Base-by-base conservation (phyloP, 2,329 filamentous ascomycete genomes). In the Cladosporium cucumerinum region DNA sequence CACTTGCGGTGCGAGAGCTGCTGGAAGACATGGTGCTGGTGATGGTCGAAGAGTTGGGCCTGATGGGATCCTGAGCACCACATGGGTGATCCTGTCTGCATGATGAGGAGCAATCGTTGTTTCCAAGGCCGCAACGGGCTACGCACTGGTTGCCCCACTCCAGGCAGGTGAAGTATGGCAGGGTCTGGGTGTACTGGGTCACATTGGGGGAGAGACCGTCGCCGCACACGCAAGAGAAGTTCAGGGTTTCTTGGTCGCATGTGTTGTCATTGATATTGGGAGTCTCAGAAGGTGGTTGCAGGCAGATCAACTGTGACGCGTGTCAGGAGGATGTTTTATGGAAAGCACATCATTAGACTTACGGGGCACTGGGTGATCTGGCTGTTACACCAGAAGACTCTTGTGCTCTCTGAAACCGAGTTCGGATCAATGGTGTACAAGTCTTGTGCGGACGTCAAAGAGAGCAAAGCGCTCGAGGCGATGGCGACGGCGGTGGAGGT, bases 141-240 rank as follows among this genome's bases (percentile, higher is more conserved):
- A 89, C 87, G 66, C 69, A 77, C 78, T 92, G 85, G 75, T 81
- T 86, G 71, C 86, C 88, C 83, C 85, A 92, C 78, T 89, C 83
- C 55, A 83, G 83, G 84, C 91, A 95, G 71, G 87, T 83, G 79
- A 88, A 91, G 84, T 87, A 94, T 36, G 91, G 91, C 28, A 95
- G 82, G 1, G 91, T 93, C 71, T 92, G 83, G 23, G 88, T 89
- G 84, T 89, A 95, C 78, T 93, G 84, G 72, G 88, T 86, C 57
- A 91, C 79, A 78, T 93, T 93, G 70, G 91, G 91, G 61, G 84
- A 79, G 67, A 83, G 75, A 74, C 86, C 85, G 74, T 89, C 83
- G 68, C 83, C 82, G 81, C 91, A 95, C 70, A 92, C 81, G 77
- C 91, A 95, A 68, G 83, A 81, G 78, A 89, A 94, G n/a, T 80